These are phyloP conservation scores for Fusarium odoratissimum DNA, from an alignment of 2,329 filamentous ascomycete genomes.

Conservation along the genomic window DNA sequence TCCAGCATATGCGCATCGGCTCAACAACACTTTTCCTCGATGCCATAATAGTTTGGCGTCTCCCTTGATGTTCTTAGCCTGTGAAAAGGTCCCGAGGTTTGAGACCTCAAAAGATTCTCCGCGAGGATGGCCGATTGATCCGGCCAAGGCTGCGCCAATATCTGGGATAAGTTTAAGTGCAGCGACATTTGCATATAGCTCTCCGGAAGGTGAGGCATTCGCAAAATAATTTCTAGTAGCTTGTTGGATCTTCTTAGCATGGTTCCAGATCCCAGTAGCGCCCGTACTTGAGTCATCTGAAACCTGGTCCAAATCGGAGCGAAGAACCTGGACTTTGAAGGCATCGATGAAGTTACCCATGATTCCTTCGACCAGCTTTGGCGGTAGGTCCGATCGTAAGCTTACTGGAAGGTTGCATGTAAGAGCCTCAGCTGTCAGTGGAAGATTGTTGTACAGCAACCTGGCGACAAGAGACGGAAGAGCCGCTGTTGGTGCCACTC, in stretches of 20 bases:
- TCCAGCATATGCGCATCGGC: conserved; percentile 4
- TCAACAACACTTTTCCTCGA: background rate
- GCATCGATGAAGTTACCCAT: conserved; percentile 9
- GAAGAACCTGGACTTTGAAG: background rate
- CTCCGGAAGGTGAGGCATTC: background rate
- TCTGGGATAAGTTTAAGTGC: background rate
- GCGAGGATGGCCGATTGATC: background rate
- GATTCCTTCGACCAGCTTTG: background rate
- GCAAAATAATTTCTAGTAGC: conserved; percentile 6
- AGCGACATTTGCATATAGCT: background rate
- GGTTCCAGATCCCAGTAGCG: background rate
- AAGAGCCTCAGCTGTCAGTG: background rate
- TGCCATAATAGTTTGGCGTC: background rate
- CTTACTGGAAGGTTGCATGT: conserved; percentile 8
- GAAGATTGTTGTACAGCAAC: background rate
- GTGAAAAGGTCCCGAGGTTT: background rate
- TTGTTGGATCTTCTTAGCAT: conserved; percentile 1
- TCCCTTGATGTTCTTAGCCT: background rate
- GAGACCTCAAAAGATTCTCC: conserved; percentile 14
- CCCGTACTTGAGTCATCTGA: background rate
- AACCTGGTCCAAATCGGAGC: background rate
- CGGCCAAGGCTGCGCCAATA: background rate
- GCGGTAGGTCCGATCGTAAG: background rate
- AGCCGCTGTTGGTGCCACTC: background rate
- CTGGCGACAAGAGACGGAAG: conserved; percentile 5